Conservation (phyloP, 164 flowering plant genomes). For the Pachysandra terminalis region DNA sequence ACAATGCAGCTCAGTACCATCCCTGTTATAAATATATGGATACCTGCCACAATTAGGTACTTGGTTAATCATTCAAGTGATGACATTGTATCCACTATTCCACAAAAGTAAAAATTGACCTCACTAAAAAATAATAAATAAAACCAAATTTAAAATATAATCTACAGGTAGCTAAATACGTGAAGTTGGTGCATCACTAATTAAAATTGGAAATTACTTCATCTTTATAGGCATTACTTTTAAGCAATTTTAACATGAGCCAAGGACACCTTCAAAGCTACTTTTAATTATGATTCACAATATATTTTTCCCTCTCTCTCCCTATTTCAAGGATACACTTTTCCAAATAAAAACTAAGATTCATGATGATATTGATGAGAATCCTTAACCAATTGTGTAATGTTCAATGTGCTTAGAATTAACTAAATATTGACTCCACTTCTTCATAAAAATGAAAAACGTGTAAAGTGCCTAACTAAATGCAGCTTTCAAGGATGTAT, state of each 20-base stretch:
- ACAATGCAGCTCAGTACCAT: constrained; percentile 82
- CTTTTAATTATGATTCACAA: no score
- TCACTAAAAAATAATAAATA: background rate
- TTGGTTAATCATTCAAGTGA: background rate
- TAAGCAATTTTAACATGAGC: background rate
- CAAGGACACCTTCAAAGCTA: background rate
- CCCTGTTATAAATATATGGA: constrained; percentile 64
- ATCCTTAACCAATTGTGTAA: no score
- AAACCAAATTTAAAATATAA: background rate
- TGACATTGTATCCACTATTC: background rate
- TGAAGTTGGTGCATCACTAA: background rate
- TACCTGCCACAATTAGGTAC: constrained; percentile 46
- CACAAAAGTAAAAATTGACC: background rate
- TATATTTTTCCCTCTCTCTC: no score
- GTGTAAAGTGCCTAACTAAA: background rate
- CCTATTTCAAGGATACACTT: no score
- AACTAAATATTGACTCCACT: background rate
- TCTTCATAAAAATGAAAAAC: no score
- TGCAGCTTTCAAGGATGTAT: background rate
- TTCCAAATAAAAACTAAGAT: no score
- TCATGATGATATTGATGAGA: background rate
- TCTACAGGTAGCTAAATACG: background rate
- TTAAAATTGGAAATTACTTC: no score
- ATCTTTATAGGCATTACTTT: background rate
- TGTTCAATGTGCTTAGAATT: background rate